phyloP scores from a whole-genome alignment of 1,139 yeast species.

The Arxiozyma telluris region DNA sequence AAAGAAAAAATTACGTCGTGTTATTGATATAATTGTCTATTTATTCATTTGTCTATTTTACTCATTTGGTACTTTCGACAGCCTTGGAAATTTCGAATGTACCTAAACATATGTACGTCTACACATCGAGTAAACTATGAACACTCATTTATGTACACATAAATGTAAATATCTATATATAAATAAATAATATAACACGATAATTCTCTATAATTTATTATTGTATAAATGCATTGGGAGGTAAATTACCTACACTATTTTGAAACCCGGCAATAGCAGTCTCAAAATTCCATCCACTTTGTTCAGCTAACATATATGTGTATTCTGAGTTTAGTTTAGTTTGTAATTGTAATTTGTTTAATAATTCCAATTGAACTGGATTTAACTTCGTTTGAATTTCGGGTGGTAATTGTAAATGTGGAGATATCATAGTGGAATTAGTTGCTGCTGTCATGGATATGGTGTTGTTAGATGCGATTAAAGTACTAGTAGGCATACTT shows the following conservation, averaged over 20 bases:
- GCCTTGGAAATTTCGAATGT: neutral
- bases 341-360: slow-evolving; percentile 57
- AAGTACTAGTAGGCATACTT: neutral
- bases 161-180: neutral
- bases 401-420: slow-evolving; percentile 33
- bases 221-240: slow-evolving; percentile 45
- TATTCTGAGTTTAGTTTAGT: slow-evolving; percentile 73
- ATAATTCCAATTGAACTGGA: slow-evolving; percentile 55
- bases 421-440: slow-evolving; percentile 15
- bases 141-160: too few relatives aligned
- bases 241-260: slow-evolving; percentile 48
- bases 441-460: neutral
- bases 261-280: slow-evolving; percentile 65
- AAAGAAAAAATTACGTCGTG: too few relatives aligned
- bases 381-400: slow-evolving; percentile 46
- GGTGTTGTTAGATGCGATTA: neutral
- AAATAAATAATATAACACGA: neutral
- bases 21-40: neutral
- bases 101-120: neutral
- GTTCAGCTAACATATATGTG: slow-evolving; percentile 79
- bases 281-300: slow-evolving; percentile 76
- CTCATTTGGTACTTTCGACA: neutral
- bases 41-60: too few relatives aligned
- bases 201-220: neutral
- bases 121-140: neutral